Evolutionary conservation across 441 rosid species (phyloP).

Genomic region (Rhodomyrtus psidioides): DNA sequence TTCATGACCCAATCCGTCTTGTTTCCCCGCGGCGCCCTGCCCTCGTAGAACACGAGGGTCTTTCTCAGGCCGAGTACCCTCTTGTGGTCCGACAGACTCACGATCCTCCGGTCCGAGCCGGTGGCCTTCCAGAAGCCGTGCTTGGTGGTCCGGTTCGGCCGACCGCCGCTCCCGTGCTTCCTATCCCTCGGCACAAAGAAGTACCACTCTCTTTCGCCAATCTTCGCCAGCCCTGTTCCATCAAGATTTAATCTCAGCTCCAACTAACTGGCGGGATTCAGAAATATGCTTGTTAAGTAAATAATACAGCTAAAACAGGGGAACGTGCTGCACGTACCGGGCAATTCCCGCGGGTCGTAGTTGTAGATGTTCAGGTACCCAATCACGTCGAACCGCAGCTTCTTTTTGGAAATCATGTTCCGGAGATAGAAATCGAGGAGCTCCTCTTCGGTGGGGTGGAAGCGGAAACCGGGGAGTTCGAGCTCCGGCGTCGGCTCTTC

Average conservation of each 20-base stretch:
- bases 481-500: conserved; percentile 23
- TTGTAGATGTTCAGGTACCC: conserved; percentile 66
- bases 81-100: conserved; percentile 58
- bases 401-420: conserved; percentile 55
- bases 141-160: conserved; percentile 83
- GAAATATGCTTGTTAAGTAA: background rate
- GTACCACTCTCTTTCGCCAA: conserved; percentile 95
- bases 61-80: conserved; percentile 69
- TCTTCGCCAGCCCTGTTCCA: conserved; percentile 49
- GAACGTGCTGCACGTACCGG: conserved; percentile 30
- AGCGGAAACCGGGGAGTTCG: conserved; percentile 87
- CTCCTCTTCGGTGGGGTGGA: conserved; percentile 93
- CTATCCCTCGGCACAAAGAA: conserved; percentile 92
- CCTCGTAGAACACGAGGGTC: conserved; percentile 88
- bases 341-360: conserved; percentile 80
- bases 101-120: conserved; percentile 79
- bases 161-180: conserved; percentile 79
- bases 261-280: background rate
- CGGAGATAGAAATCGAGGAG: conserved; percentile 82
- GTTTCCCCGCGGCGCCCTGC: conserved; percentile 80
- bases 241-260: background rate
- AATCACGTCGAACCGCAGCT: conserved; percentile 40
- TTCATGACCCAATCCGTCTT: conserved; percentile 98
- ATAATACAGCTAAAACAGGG: background rate
- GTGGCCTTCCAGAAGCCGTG: conserved; percentile 98